Conservation (phyloP, 805 yeast species). For the Brettanomyces anomalus region DNA sequence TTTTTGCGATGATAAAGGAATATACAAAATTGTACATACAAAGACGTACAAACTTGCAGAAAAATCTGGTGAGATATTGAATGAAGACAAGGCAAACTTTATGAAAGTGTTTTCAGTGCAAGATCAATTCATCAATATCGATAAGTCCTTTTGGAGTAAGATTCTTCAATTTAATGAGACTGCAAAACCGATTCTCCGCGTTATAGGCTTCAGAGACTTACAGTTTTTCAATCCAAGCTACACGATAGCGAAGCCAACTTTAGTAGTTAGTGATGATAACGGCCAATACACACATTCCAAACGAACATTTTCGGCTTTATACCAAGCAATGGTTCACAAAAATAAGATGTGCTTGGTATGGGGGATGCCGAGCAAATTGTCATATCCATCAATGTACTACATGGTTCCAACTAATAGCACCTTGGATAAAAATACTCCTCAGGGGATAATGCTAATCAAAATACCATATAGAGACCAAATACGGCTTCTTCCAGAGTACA, state of each 20-base stretch:
- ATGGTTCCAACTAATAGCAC: slow-evolving; percentile 42
- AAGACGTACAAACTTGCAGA: slow-evolving; percentile 31
- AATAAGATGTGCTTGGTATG: slow-evolving; percentile 59
- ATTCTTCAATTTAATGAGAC: slow-evolving; percentile 25
- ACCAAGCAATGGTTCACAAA: slow-evolving; percentile 44
- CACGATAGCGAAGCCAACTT: slow-evolving; percentile 44
- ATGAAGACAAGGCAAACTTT: slow-evolving; percentile 15
- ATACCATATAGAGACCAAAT: slow-evolving; percentile 74
- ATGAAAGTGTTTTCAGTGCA: slow-evolving; percentile 38
- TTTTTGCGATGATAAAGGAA: slow-evolving; percentile 47
- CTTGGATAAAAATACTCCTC: slow-evolving; percentile 30
- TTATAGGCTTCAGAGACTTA: slow-evolving; percentile 58
- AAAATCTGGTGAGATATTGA: slow-evolving; percentile 33
- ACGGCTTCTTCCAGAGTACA: slow-evolving; percentile 46
- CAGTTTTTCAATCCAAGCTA: slow-evolving; percentile 40
- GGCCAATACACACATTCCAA: slow-evolving; percentile 53
- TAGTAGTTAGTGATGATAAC: slow-evolving; percentile 58
- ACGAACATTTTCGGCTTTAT: slow-evolving; percentile 59
- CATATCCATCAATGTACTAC: slow-evolving; percentile 50
- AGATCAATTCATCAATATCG: slow-evolving; percentile 31
- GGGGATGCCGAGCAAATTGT: slow-evolving; percentile 49
- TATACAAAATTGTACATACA: slow-evolving; percentile 42
- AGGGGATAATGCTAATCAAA: slow-evolving; percentile 63
- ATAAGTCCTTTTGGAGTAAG: slow-evolving; percentile 27
- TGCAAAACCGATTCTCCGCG: slow-evolving; percentile 43